phyloP scores from a whole-genome alignment of 2,329 filamentous ascomycete species.

The Fusarium caatingaense region DNA sequence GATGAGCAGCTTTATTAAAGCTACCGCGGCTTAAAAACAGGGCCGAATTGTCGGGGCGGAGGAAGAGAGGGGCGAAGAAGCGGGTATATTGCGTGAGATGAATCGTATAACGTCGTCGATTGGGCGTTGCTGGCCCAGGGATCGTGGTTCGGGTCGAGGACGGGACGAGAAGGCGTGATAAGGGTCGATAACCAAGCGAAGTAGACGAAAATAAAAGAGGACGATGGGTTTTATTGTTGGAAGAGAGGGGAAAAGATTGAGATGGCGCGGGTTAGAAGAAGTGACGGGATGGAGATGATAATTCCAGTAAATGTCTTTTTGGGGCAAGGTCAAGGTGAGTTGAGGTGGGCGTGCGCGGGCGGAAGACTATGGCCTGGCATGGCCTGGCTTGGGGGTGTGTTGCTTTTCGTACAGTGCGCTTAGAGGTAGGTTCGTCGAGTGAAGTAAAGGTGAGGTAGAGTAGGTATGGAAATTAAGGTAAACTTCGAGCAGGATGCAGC shows the following conservation, averaged over 20 bases:
- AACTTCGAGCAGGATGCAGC: slow-evolving; percentile 6
- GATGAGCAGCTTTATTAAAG: slow-evolving; percentile 39
- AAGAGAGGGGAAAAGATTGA: slow-evolving; percentile 32
- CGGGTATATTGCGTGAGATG: slow-evolving; percentile 34
- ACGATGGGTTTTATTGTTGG: slow-evolving; percentile 39
- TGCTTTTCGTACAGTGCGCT: slow-evolving; percentile 43
- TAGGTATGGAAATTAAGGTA: not conserved
- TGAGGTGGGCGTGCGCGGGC: slow-evolving; percentile 43
- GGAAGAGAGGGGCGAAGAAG: slow-evolving; percentile 40
- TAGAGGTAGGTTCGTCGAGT: not conserved
- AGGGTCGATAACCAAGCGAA: slow-evolving; percentile 18
- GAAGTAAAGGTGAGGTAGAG: not conserved
- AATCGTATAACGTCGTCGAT: slow-evolving; percentile 36
- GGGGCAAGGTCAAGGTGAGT: slow-evolving; percentile 46
- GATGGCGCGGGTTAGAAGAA: slow-evolving; percentile 33
- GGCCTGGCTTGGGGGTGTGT: slow-evolving; percentile 28
- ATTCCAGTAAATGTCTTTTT: slow-evolving; percentile 43
- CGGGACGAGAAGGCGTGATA: slow-evolving; percentile 23
- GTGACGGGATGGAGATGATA: slow-evolving; percentile 46
- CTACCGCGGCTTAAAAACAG: slow-evolving; percentile 40
- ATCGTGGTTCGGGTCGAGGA: slow-evolving; percentile 18
- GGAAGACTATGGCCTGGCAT: slow-evolving; percentile 1
- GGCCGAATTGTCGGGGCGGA: slow-evolving; percentile 37
- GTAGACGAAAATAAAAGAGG: slow-evolving; percentile 13
- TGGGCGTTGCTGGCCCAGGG: slow-evolving; percentile 35